Evolutionary conservation across 164 flowering plant genomes (phyloP).

Genomic region (Warburgia ugandensis): DNA sequence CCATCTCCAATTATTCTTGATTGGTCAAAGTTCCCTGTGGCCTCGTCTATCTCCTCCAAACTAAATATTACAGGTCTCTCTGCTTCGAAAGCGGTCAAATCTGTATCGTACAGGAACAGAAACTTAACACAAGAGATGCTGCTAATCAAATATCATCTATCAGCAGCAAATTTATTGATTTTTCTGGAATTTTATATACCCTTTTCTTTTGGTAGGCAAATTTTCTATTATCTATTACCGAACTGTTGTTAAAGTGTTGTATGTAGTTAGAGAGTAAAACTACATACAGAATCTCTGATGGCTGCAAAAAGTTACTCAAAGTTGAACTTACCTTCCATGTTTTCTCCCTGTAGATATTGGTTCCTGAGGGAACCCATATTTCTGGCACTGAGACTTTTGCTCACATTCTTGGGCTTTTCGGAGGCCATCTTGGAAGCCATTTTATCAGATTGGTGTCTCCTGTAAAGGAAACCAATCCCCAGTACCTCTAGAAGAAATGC

Average conservation of each 20-base stretch:
- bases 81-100: conserved; percentile 41
- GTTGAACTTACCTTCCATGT: conserved; percentile 47
- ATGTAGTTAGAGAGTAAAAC: too few relatives aligned
- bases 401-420: conserved; percentile 27
- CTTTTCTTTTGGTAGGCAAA: too few relatives aligned
- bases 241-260: too few relatives aligned
- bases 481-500: conserved; percentile 22
- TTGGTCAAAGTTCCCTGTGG: conserved; percentile 42
- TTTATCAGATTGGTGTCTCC: conserved; percentile 15
- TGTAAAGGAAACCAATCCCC: conserved; percentile 19
- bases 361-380: conserved; percentile 25
- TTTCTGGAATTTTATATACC: too few relatives aligned
- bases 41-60: conserved; percentile 43
- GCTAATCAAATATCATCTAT: not conserved
- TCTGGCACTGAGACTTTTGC: conserved; percentile 21
- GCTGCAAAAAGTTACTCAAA: too few relatives aligned
- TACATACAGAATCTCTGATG: too few relatives aligned
- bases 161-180: too few relatives aligned
- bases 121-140: not conserved
- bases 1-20: conserved; percentile 51
- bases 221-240: too few relatives aligned
- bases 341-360: conserved; percentile 19
- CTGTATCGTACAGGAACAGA: conserved; percentile 19
- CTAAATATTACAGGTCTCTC: conserved; percentile 43
- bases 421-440: conserved; percentile 15